Evolutionary conservation across 768 basidiomycete genomes (phyloP).

Genomic region (Kwoniella pini): DNA sequence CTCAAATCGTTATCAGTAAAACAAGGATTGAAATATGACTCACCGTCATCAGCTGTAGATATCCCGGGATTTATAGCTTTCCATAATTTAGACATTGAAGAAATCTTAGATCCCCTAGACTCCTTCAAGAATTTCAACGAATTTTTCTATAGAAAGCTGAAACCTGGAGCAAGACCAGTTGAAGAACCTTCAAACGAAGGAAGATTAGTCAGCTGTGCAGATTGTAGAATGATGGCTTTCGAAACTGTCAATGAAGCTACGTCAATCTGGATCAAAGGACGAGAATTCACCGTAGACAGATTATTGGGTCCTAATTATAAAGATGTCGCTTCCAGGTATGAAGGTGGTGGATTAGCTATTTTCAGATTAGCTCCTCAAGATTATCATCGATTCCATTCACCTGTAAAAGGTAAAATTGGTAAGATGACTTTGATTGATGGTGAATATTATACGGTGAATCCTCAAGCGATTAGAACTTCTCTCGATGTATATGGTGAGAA

Average conservation of each 20-base stretch:
- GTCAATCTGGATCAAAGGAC: slow-evolving; percentile 92
- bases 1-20: slow-evolving; percentile 89
- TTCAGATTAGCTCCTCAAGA: slow-evolving; percentile 73
- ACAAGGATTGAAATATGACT: slow-evolving; percentile 90
- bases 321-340: slow-evolving; percentile 68
- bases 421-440: slow-evolving; percentile 79
- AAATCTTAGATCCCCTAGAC: slow-evolving; percentile 77
- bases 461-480: slow-evolving; percentile 87
- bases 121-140: slow-evolving; percentile 92
- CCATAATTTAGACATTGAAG: slow-evolving; percentile 77
- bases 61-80: slow-evolving; percentile 88
- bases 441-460: slow-evolving; percentile 97
- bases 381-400: slow-evolving; percentile 78
- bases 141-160: slow-evolving; percentile 86
- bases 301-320: slow-evolving; percentile 79
- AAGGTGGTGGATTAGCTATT: slow-evolving; percentile 80
- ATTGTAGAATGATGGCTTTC: slow-evolving; percentile 95
- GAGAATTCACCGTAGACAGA: slow-evolving; percentile 79
- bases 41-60: slow-evolving; percentile 76
- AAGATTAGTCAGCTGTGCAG: slow-evolving; percentile 83
- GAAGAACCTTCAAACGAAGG: slow-evolving; percentile 71
- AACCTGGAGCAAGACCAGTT: slow-evolving; percentile 73
- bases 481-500: slow-evolving; percentile 96
- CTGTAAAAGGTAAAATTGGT: slow-evolving; percentile 62
- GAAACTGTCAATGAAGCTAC: slow-evolving; percentile 83